phyloP scores from a whole-genome alignment of 192 early-diverging fungal species.

The Linnemannia zychae region DNA sequence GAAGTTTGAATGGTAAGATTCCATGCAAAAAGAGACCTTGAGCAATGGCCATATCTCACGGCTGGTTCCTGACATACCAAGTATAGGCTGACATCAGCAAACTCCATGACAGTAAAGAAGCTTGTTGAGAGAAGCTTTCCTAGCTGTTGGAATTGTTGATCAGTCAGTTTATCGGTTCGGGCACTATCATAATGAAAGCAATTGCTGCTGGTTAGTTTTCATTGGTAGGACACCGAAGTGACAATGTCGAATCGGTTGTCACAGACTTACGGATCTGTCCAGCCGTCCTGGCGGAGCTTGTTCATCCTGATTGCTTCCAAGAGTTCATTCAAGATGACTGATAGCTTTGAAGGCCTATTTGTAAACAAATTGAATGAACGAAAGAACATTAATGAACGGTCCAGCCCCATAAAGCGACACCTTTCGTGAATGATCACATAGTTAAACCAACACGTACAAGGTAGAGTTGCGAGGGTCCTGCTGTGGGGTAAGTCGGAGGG shows the following conservation, averaged over 20 bases:
- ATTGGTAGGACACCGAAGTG: not conserved
- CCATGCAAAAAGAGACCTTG: not conserved
- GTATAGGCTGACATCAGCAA: slow-evolving; percentile 28
- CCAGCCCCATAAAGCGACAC: not conserved
- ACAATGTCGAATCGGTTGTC: not conserved
- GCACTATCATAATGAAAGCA: slow-evolving; percentile 4
- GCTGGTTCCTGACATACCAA: slow-evolving; percentile 13
- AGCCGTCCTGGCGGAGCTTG: slow-evolving; percentile 33
- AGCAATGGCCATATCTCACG: not conserved
- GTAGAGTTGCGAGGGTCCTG: slow-evolving; percentile 33
- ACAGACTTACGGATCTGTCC: slow-evolving; percentile 44
- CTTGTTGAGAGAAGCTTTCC: slow-evolving; percentile 44
- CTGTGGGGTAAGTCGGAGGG: slow-evolving; percentile 34
- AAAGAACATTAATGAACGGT: not conserved
- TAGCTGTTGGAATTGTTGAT: slow-evolving; percentile 40
- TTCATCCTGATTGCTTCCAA: slow-evolving; percentile 32
- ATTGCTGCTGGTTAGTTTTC: not conserved
- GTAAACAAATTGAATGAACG: not conserved
- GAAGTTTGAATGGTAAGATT: not conserved
- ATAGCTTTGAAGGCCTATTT: slow-evolving; percentile 45
- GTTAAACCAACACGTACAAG: not conserved
- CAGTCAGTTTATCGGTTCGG: slow-evolving; percentile 26
- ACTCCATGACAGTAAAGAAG: slow-evolving; percentile 45
- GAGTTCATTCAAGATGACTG: slow-evolving; percentile 44
- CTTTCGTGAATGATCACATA: not conserved